Evolutionary conservation across 768 basidiomycete genomes (phyloP).

Genomic region (Phaeolepiota aurea): DNA sequence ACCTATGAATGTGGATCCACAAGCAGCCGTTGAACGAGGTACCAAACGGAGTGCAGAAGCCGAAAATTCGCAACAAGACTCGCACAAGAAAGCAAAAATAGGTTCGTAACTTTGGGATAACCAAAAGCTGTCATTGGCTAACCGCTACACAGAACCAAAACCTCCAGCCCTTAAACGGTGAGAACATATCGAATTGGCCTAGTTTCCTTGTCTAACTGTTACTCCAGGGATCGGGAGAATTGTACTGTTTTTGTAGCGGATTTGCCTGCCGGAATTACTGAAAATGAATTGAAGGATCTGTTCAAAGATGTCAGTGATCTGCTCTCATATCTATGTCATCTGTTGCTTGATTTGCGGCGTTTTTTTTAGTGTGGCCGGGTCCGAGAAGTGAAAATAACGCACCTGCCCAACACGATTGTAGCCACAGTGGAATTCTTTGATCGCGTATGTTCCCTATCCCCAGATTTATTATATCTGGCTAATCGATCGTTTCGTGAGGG

Average conservation of each 20-base stretch:
- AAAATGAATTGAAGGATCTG: constrained; percentile 59
- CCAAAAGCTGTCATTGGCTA: background rate
- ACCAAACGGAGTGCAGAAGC: constrained; percentile 65
- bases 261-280: constrained; percentile 44
- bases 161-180: constrained; percentile 54
- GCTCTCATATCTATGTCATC: too few relatives aligned
- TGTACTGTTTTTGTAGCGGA: constrained; percentile 84
- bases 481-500: background rate
- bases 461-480: background rate
- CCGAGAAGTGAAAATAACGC: constrained; percentile 76
- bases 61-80: constrained; percentile 22
- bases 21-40: constrained; percentile 22
- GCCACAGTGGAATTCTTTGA: constrained; percentile 87
- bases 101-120: constrained; percentile 34
- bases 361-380: constrained; percentile 70
- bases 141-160: constrained; percentile 28
- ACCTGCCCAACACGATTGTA: constrained; percentile 47
- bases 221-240: constrained; percentile 85
- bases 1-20: constrained; percentile 34
- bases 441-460: constrained; percentile 45
- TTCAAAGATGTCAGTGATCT: constrained; percentile 72
- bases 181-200: constrained; percentile 8
- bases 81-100: constrained; percentile 50
- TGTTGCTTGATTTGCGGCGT: background rate
- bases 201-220: background rate